phyloP scores from a whole-genome alignment of 345 rosid genomes.

The Iberis pinnata region DNA sequence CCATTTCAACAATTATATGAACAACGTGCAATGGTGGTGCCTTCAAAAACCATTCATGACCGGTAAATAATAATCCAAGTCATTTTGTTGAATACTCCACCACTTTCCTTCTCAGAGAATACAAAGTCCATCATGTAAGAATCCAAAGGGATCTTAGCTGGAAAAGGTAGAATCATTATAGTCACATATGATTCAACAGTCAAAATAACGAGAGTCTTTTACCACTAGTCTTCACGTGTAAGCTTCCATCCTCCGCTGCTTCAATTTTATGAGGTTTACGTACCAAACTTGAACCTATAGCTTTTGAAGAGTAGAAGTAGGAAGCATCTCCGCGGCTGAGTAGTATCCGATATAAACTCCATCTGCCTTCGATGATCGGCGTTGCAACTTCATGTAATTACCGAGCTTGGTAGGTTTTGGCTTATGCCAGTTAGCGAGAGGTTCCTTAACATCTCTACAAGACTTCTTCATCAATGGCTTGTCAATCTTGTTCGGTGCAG shows the following conservation, averaged over 20 bases:
- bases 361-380: too few relatives aligned
- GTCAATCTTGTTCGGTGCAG: too few relatives aligned
- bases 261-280: constrained; percentile 78
- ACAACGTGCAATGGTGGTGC: constrained; percentile 90
- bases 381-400: too few relatives aligned
- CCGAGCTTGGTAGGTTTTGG: too few relatives aligned
- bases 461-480: too few relatives aligned
- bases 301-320: too few relatives aligned
- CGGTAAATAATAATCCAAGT: constrained; percentile 82
- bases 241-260: constrained; percentile 43
- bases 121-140: constrained; percentile 96
- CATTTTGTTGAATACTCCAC: constrained; percentile 71
- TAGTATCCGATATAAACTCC: too few relatives aligned
- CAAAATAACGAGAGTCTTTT: neutral
- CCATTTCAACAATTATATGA: constrained; percentile 95
- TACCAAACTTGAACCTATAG: too few relatives aligned
- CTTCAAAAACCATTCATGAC: constrained; percentile 61
- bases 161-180: constrained; percentile 26
- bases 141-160: constrained; percentile 90
- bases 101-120: constrained; percentile 84
- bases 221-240: constrained; percentile 48
- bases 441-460: too few relatives aligned
- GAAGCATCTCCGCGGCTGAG: too few relatives aligned
- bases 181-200: neutral
- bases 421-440: too few relatives aligned